Conservation (phyloP, 805 yeast species). For the Crinitomyces ghanaensis region DNA sequence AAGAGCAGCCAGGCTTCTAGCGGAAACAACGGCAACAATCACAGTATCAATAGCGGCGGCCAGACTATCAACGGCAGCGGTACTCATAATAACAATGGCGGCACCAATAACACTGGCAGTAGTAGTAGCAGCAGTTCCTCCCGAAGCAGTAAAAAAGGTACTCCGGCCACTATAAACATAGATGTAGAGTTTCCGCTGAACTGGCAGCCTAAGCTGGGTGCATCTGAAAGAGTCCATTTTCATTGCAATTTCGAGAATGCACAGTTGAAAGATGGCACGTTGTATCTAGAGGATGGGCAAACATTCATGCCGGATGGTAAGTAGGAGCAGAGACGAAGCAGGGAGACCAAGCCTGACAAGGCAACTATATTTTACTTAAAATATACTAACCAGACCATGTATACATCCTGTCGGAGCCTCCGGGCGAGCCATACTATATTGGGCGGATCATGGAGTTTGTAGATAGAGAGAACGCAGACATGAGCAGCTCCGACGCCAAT, state of each 20-base stretch:
- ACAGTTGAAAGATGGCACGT: slow-evolving; percentile 22
- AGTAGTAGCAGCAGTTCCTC: slow-evolving; percentile 2
- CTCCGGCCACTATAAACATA: slow-evolving; percentile 2
- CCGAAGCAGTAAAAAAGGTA: neutral
- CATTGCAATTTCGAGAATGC: slow-evolving; percentile 32
- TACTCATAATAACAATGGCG: slow-evolving; percentile 3
- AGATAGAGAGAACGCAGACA: slow-evolving; percentile 17
- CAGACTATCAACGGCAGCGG: no score
- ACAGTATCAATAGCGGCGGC: no score
- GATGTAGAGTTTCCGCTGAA: slow-evolving; percentile 16
- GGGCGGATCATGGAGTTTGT: slow-evolving; percentile 74
- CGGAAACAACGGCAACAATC: slow-evolving; percentile 1
- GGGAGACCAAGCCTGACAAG: no score
- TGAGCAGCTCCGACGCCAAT: neutral
- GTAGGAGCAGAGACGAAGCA: slow-evolving; percentile 5
- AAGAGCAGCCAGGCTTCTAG: neutral
- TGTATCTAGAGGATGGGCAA: slow-evolving; percentile 21
- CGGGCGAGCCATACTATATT: slow-evolving; percentile 87
- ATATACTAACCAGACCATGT: slow-evolving; percentile 39
- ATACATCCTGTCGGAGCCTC: slow-evolving; percentile 81
- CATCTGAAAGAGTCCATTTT: slow-evolving; percentile 17
- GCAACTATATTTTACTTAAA: neutral
- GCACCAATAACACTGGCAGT: slow-evolving; percentile 6
- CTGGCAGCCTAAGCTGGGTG: slow-evolving; percentile 23
- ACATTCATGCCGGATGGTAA: slow-evolving; percentile 21